A percentile compares a stretch with the other conserved stretches of the same genome.
phyloP scores from a whole-genome alignment of 768 basidiomycete species.

The Russula olivacea region DNA sequence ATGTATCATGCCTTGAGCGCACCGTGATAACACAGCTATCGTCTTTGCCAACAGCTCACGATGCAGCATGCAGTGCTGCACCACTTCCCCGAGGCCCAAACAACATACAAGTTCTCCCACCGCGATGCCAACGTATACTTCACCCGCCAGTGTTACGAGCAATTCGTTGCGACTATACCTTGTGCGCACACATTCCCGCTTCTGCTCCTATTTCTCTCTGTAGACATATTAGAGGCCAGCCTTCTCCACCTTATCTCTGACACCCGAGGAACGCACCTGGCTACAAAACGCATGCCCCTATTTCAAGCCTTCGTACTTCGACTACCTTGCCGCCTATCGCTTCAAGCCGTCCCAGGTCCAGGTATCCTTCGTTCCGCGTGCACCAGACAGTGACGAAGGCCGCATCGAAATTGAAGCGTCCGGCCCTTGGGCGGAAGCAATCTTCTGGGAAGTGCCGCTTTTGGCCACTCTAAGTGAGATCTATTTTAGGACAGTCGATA shows the following conservation, averaged over 20 bases:
- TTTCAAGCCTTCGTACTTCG: slow-evolving; percentile 64
- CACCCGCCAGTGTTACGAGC: slow-evolving; percentile 56
- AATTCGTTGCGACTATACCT: slow-evolving; percentile 48
- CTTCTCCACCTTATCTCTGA: slow-evolving; percentile 58
- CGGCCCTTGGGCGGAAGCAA: slow-evolving; percentile 78
- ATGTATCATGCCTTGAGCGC: neutral
- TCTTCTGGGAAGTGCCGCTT: slow-evolving; percentile 93
- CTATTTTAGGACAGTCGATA: slow-evolving; percentile 70
- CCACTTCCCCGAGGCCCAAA: slow-evolving; percentile 66
- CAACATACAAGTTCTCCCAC: slow-evolving; percentile 77
- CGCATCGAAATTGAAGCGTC: slow-evolving; percentile 62
- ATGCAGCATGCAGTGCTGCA: slow-evolving; percentile 91
- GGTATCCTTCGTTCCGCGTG: slow-evolving; percentile 53
- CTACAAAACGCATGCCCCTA: slow-evolving; percentile 66
- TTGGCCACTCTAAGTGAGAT: slow-evolving; percentile 90
- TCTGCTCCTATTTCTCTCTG: neutral
- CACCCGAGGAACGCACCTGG: slow-evolving; percentile 58
- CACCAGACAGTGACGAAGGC: slow-evolving; percentile 38
- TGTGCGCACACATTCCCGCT: slow-evolving; percentile 37
- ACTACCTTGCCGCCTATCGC: slow-evolving; percentile 62
- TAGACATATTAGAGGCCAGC: slow-evolving; percentile 40
- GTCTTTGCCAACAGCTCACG: slow-evolving; percentile 51
- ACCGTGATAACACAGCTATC: slow-evolving; percentile 3
- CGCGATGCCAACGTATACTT: slow-evolving; percentile 62
- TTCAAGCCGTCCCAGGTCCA: slow-evolving; percentile 72